A percentile compares a stretch with the other conserved stretches of the same genome.
Evolutionary conservation across 1,284 basidiomycete genomes (phyloP).

Genomic region (Phlebopus sp.): DNA sequence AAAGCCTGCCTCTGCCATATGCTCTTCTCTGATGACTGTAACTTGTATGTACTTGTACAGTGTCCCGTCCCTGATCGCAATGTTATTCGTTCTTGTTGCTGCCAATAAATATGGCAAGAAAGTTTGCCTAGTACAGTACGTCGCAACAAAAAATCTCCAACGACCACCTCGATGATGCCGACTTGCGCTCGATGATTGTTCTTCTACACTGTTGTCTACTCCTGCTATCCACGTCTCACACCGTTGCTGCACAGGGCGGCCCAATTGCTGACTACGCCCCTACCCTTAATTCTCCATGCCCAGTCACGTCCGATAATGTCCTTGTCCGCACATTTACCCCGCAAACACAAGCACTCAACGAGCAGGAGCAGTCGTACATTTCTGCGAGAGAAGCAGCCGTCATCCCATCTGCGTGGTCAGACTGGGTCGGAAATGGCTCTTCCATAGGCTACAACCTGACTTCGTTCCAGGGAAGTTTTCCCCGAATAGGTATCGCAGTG

Average conservation of each 20-base stretch:
- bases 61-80: no score
- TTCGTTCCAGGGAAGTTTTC: conserved; percentile 39
- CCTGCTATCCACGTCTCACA: not conserved
- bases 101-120: no score
- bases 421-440: conserved; percentile 56
- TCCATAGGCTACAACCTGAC: conserved; percentile 50
- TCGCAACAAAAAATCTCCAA: no score
- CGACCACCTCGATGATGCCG: no score
- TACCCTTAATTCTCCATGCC: conserved; percentile 45
- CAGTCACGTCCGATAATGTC: conserved; percentile 39
- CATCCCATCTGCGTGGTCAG: conserved; percentile 50
- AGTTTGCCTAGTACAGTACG: no score
- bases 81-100: no score
- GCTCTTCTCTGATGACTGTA: no score
- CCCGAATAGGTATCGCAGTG: conserved; percentile 55
- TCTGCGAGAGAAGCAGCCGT: conserved; percentile 38
- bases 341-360: conserved; percentile 48
- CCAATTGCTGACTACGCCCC: conserved; percentile 43
- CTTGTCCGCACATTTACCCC: conserved; percentile 54
- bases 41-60: no score
- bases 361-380: conserved; percentile 48
- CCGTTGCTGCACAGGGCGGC: not conserved
- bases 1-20: no score
- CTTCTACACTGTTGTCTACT: not conserved
- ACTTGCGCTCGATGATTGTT: conserved; percentile 13